Base-by-base conservation (phyloP, 2,329 filamentous ascomycete species). In the Mycocentrospora acerina region DNA sequence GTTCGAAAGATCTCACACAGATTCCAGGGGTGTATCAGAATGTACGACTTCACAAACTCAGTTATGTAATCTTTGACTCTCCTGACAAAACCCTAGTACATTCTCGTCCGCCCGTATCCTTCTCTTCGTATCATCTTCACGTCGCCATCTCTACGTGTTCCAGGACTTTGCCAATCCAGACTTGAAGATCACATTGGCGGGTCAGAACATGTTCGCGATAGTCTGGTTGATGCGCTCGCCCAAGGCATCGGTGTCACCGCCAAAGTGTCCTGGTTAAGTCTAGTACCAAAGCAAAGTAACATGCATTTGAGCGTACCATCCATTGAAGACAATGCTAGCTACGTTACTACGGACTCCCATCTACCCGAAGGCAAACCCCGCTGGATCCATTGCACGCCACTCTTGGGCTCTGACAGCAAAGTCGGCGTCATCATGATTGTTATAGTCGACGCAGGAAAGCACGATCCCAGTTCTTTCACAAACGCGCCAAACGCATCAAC, bases 351-450 rank as follows among this genome's bases (percentile, higher is more conserved):
- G 4, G 26, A 37, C n/a, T 5, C 25, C 32, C 28, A 36, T 0
- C 9, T 32, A 11, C 24, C 44, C 15, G 69, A 78, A 27, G 84
- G 83, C 2, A 75, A 82, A 25, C 75, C 78, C 32, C 76, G 84
- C 30, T 89, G 85, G 84, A 83, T 89, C 18, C 85, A 89, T 60
- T 86, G 83, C 54, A 88, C 85, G 11, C 85, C 86, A 2, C 67
- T 89, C 2, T 61, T 84, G 3, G 84, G 83, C 2, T 76, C 75
- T 18, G 82, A 83, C 53, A 79, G 80, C 1, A 72, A 77, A 4
- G 77, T 88, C 0, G 85, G 85, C 22, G 84, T 87, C 0, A 88
- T 85, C 83, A 86, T 89, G 82, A 74, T 88, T 9, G 75, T 88
- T 2, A 74, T 89, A 33, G 80, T 87, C 1, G 82, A 88, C 43